phyloP scores from a whole-genome alignment of 805 yeast species.

The Hanseniaspora lindneri region DNA sequence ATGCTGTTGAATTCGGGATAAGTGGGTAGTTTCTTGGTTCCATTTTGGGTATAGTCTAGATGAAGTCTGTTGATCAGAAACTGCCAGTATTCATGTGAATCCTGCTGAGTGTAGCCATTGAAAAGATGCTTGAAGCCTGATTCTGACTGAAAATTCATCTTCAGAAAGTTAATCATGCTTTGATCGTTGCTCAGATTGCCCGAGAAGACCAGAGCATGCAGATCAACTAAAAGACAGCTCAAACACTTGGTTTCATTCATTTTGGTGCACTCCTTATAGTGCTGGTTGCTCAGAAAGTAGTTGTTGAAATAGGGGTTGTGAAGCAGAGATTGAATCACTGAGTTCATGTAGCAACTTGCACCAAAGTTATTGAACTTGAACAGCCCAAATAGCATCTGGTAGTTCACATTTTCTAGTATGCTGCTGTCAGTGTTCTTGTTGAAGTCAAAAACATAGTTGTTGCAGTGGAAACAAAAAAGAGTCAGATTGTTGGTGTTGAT shows the following conservation, averaged over 20 bases:
- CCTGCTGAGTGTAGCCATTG: conserved; percentile 95
- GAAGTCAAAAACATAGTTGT: conserved; percentile 54
- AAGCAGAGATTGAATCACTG: conserved; percentile 73
- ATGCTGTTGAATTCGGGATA: conserved; percentile 15
- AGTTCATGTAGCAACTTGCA: conserved; percentile 93
- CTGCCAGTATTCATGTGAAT: conserved; percentile 97
- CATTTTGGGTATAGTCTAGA: conserved; percentile 24
- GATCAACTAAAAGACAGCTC: conserved; percentile 73
- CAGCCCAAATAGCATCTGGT: conserved; percentile 19
- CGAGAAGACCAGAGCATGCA: conserved; percentile 57
- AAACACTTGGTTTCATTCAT: conserved; percentile 40
- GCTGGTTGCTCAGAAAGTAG: conserved; percentile 47
- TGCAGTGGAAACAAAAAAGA: conserved; percentile 69
- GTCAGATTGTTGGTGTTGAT: conserved; percentile 59
- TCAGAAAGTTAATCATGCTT: conserved; percentile 59
- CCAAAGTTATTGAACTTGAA: conserved; percentile 40
- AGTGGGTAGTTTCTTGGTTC: conserved; percentile 16
- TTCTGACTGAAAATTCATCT: conserved; percentile 81
- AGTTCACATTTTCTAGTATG: conserved; percentile 24
- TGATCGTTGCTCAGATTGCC: conserved; percentile 33
- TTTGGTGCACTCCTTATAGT: conserved; percentile 23
- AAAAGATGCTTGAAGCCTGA: conserved; percentile 39
- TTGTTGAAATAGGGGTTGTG: conserved; percentile 82
- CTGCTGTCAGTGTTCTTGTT: conserved; percentile 28
- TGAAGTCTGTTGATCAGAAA: conserved; percentile 80